Evolutionary conservation across 2,329 filamentous ascomycete species (phyloP).

Genomic region (Nothopassalora personata): DNA sequence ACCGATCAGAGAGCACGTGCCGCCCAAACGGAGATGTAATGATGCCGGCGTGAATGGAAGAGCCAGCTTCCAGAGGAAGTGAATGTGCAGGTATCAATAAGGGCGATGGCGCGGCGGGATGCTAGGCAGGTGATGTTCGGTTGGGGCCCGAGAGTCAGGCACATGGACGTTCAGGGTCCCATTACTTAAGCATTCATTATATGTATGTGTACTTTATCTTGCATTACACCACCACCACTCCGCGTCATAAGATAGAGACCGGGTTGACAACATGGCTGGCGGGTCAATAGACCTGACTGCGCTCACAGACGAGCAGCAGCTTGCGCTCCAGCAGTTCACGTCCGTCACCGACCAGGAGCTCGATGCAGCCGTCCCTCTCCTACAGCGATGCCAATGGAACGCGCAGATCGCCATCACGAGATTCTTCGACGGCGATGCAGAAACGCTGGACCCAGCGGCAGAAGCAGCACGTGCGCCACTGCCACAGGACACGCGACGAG

Average conservation of each 20-base stretch:
- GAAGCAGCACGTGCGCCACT: conserved; percentile 67
- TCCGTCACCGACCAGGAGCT: conserved; percentile 80
- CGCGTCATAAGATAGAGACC: neutral
- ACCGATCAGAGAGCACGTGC: neutral
- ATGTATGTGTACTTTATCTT: neutral
- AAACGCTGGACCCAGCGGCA: conserved; percentile 73
- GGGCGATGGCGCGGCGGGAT: neutral
- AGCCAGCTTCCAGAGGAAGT: neutral
- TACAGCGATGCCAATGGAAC: conserved; percentile 92
- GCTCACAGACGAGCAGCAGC: conserved; percentile 72
- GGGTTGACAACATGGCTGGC: neutral
- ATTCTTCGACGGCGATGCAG: conserved; percentile 95
- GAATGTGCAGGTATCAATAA: neutral
- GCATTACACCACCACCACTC: neutral
- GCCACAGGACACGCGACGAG: conserved; percentile 57
- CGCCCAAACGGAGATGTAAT: neutral
- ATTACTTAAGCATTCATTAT: neutral
- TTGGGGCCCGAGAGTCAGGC: neutral
- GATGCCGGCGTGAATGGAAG: neutral
- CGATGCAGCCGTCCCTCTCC: conserved; percentile 68
- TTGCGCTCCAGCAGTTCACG: conserved; percentile 80
- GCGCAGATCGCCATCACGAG: conserved; percentile 93
- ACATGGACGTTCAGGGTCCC: neutral
- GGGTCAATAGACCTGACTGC: conserved; percentile 54
- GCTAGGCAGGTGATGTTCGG: neutral